phyloP scores from a whole-genome alignment of 345 rosid genomes.

The Citrus hindsii region DNA sequence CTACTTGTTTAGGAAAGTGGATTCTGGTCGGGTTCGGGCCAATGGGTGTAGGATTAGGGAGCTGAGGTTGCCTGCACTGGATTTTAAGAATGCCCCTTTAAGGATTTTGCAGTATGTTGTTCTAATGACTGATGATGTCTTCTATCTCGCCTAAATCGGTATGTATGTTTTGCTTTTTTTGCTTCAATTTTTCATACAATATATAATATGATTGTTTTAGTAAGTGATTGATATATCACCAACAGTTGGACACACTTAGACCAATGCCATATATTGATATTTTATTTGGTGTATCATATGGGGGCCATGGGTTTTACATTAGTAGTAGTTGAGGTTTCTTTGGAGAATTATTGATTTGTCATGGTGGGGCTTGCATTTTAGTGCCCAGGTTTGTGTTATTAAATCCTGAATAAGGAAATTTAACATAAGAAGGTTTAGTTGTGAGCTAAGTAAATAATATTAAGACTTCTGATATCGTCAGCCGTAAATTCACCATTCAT shows the following conservation, averaged over 20 bases:
- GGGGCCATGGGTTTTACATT: neutral
- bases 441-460: neutral
- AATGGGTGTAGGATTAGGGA: slow-evolving; percentile 51
- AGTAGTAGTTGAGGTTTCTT: neutral
- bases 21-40: slow-evolving; percentile 44
- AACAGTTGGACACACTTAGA: neutral
- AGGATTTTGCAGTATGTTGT: slow-evolving; percentile 69
- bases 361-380: neutral
- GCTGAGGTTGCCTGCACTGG: slow-evolving; percentile 59
- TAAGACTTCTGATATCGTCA: neutral
- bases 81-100: slow-evolving; percentile 65
- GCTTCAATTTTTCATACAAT: neutral
- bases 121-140: slow-evolving; percentile 52
- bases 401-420: neutral
- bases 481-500: neutral
- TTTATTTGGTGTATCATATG: neutral
- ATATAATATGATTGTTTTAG: no score
- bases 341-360: neutral
- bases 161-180: neutral
- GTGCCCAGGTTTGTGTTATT: neutral
- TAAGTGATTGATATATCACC: no score
- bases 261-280: neutral
- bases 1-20: slow-evolving; percentile 66
- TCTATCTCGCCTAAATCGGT: slow-evolving; percentile 46
- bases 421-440: neutral